Base-by-base conservation (phyloP, 768 basidiomycete species). In the Mycena filopes region DNA sequence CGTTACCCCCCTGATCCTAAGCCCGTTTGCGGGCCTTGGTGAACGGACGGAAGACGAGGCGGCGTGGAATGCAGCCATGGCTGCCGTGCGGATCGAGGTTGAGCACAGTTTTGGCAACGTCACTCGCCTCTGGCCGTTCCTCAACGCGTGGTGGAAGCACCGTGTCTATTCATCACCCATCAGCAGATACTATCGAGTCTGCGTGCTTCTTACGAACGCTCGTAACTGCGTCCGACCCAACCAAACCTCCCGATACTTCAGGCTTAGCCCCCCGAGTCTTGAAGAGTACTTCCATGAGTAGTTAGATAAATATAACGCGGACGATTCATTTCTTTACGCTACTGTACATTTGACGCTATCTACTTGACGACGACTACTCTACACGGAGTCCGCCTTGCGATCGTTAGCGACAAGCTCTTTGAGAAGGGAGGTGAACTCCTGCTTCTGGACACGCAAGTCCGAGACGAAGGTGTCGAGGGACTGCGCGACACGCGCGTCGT, bases 51-150 rank as follows among this genome's bases (percentile, higher is more conserved):
- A 47, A 15, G 73, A 69, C 5, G 65, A 77, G 50, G 10, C 47
- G 20, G 65, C 26, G 11, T 76, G 73, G 75, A 77, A 78, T 62
- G 16, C n/a, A 15, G 43, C 36, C 13, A 78, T 78, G 76, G 31
- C 68, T 11, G 20, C 40, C 3, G 67, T 73, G 0, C 57, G 69
- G 2, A 71, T 72, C 12, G 60, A 62, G 42, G 77, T 77, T 16
- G 73, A 77, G 59, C 68, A 74, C 65, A 71, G 70, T 0, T 78
- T 78, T 66, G 74, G 69, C 0, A 53, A 60, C 23, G 55, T 75
- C 11, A 18, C 41, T 0, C 46, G 62, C 6, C 31, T 54, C 0
- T 77, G 76, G 72, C 71, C 69, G 10, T 77, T 75, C 54, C 63
- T 77, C 1, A 71, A 74, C 59, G 70, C 68, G 8, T 42, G 59